phyloP scores from a whole-genome alignment of 441 rosid species.

The Mallotus repandus region DNA sequence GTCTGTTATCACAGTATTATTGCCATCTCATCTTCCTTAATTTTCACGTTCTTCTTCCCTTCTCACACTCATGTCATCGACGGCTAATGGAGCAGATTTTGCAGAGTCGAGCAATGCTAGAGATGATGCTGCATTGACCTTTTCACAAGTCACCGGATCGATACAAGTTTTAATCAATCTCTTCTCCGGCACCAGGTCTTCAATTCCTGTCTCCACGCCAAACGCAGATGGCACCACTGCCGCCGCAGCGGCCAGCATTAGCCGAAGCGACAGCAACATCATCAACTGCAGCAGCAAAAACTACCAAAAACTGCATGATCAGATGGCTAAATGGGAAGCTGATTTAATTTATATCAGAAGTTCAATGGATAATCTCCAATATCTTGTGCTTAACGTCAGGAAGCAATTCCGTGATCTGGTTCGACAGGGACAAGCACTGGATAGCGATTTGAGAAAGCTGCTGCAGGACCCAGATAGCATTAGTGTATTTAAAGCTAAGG shows the following conservation, averaged over 20 bases:
- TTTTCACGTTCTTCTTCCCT: no score
- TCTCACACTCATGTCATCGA: no score
- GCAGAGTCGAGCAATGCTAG: no score
- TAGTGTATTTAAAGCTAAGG: background rate
- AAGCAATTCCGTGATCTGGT: background rate
- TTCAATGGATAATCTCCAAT: constrained; percentile 5
- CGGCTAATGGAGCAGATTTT: no score
- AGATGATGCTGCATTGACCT: background rate
- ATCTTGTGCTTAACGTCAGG: constrained; percentile 9
- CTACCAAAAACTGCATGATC: background rate
- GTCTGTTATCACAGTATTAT: no score
- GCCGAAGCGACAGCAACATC: background rate
- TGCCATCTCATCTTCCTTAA: no score
- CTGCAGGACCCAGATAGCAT: background rate
- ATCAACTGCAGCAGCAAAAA: no score
- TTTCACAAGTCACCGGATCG: background rate
- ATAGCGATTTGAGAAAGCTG: background rate
- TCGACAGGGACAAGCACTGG: background rate
- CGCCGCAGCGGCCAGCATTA: background rate
- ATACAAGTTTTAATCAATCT: constrained; percentile 2
- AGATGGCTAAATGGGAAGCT: background rate
- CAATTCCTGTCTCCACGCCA: background rate
- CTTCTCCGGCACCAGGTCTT: background rate
- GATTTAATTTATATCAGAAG: constrained; percentile 15
- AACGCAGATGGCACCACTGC: background rate